These are phyloP conservation scores for Terfezia claveryi DNA, from an alignment of 495 filamentous ascomycete species.

Conservation along the genomic window DNA sequence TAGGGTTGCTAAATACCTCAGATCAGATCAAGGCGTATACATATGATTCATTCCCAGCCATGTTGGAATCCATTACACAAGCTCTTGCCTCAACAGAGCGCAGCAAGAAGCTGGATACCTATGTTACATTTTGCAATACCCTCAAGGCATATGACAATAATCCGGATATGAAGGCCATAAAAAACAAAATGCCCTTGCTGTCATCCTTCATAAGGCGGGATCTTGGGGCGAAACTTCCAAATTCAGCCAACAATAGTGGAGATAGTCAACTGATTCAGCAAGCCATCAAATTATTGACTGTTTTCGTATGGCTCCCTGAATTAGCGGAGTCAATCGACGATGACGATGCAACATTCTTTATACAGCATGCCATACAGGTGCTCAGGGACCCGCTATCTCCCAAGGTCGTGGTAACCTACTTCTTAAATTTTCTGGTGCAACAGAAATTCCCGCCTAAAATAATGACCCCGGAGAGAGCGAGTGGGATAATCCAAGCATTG, in stretches of 20 bases:
- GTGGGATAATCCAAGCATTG: conserved; percentile 42
- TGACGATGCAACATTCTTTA: conserved; percentile 54
- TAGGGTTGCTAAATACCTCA: conserved; percentile 8
- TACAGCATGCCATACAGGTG: conserved; percentile 52
- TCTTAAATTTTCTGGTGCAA: conserved; percentile 52
- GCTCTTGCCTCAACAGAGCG: conserved; percentile 51
- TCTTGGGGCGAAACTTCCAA: conserved; percentile 30
- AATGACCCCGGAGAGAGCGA: conserved; percentile 46
- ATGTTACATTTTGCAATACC: conserved; percentile 52
- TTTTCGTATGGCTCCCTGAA: conserved; percentile 44
- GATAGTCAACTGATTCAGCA: conserved; percentile 49
- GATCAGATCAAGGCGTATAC: conserved; percentile 14
- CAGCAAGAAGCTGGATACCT: conserved; percentile 58
- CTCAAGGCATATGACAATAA: conserved; percentile 57
- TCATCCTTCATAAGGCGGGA: conserved; percentile 64
- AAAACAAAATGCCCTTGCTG: conserved; percentile 50
- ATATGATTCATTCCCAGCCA: conserved; percentile 34
- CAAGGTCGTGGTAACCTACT: conserved; percentile 53
- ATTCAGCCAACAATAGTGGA: conserved; percentile 22
- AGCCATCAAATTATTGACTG: conserved; percentile 48
- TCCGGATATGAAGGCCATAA: conserved; percentile 45
- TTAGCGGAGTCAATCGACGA: conserved; percentile 43
- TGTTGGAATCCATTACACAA: conserved; percentile 64
- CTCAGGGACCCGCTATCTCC: conserved; percentile 41
- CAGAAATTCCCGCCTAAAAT: conserved; percentile 55